Evolutionary conservation across 331 rosid genomes (phyloP).

Genomic region (Prunus yedoensis): DNA sequence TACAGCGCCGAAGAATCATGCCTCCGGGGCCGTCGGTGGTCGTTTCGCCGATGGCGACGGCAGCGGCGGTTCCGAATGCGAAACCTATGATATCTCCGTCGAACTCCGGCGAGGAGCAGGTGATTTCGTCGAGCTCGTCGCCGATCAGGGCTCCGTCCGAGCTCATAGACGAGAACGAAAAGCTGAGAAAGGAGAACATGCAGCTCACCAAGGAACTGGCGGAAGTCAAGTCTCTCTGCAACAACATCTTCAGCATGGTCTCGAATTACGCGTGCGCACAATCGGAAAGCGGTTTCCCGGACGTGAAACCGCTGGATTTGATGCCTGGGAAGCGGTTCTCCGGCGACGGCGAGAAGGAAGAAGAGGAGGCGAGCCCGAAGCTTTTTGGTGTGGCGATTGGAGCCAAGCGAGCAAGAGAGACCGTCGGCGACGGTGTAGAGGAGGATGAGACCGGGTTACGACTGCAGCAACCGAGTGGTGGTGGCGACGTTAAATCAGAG

Average conservation of each 20-base stretch:
- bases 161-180: slow-evolving; percentile 75
- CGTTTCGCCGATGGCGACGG: slow-evolving; percentile 14
- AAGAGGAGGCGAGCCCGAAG: slow-evolving; percentile 41
- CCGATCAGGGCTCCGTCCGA: slow-evolving; percentile 56
- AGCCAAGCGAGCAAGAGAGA: slow-evolving; percentile 60
- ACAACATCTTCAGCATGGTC: slow-evolving; percentile 63
- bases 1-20: slow-evolving; percentile 70
- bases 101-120: slow-evolving; percentile 76
- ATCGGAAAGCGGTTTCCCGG: slow-evolving; percentile 35
- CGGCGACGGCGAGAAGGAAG: slow-evolving; percentile 14
- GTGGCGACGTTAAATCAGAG: slow-evolving; percentile 48
- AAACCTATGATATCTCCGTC: slow-evolving; percentile 48
- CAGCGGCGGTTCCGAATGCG: slow-evolving; percentile 21
- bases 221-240: slow-evolving; percentile 77
- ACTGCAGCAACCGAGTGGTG: slow-evolving; percentile 33
- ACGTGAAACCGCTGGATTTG: slow-evolving; percentile 51
- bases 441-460: slow-evolving; percentile 49
- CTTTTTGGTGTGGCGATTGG: slow-evolving; percentile 71
- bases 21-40: slow-evolving; percentile 18
- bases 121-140: slow-evolving; percentile 58
- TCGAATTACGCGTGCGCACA: slow-evolving; percentile 47
- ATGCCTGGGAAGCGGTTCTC: slow-evolving; percentile 39
- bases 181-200: slow-evolving; percentile 68
- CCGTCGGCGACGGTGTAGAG: slow-evolving; percentile 13
- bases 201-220: slow-evolving; percentile 63